Evolutionary conservation across 805 yeast species (phyloP).

Genomic region (Komagataella pastoris): DNA sequence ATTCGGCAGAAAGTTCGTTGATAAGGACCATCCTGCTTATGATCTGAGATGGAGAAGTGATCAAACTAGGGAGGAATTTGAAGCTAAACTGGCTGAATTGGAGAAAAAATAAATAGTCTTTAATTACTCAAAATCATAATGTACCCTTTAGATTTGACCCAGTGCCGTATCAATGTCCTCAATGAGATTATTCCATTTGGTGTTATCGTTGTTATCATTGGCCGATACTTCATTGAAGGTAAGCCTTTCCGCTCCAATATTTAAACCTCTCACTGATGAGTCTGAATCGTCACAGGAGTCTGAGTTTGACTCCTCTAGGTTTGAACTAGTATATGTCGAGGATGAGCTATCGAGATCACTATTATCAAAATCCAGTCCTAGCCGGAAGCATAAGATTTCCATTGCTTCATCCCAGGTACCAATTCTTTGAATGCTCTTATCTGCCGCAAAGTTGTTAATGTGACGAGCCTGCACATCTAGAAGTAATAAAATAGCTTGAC

Average conservation of each 20-base stretch:
- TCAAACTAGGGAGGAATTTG: constrained; percentile 12
- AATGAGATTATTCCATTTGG: neutral
- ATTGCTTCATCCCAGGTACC: neutral
- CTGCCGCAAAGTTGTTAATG: neutral
- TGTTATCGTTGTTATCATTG: neutral
- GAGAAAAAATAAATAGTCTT: neutral
- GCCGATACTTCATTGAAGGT: neutral
- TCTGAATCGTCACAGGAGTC: neutral
- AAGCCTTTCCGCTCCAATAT: neutral
- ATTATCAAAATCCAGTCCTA: neutral
- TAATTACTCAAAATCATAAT: neutral
- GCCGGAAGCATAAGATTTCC: neutral
- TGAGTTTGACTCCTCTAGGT: neutral
- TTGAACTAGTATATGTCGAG: neutral
- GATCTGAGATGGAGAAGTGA: constrained; percentile 14
- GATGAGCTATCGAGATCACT: neutral
- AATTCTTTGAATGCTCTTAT: neutral
- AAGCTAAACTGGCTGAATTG: constrained; percentile 1
- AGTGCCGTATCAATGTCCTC: neutral
- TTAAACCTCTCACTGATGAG: neutral
- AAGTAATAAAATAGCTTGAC: neutral
- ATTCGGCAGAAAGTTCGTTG: constrained; percentile 13
- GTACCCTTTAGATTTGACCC: neutral
- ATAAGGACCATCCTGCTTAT: constrained; percentile 9
- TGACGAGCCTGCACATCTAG: neutral